Percentiles rank a stretch among this genome's conserved stretches.
These are phyloP conservation scores for Moniliella sp. DNA, from an alignment of 1,284 basidiomycete genomes.

Conservation along the genomic window DNA sequence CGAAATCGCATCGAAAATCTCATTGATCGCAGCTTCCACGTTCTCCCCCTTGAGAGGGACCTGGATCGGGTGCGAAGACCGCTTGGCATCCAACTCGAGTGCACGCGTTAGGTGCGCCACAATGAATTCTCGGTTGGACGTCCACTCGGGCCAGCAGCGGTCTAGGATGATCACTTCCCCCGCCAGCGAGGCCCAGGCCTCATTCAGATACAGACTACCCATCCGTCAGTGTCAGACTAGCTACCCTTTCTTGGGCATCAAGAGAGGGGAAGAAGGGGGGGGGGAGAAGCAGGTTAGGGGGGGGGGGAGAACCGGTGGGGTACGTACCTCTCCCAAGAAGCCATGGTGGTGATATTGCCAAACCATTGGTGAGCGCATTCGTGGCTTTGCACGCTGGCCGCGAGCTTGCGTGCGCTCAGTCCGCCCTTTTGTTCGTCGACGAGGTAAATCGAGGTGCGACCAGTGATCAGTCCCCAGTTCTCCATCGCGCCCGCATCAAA, in stretches of 20 bases:
- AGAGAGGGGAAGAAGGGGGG: too few relatives aligned
- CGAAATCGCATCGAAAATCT: constrained; percentile 29
- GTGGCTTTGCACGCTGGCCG: constrained; percentile 59
- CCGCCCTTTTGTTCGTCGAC: constrained; percentile 59
- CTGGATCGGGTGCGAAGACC: constrained; percentile 84
- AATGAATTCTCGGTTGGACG: constrained; percentile 40
- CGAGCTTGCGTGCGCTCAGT: constrained; percentile 53
- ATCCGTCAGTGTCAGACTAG: not conserved
- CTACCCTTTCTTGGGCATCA: too few relatives aligned
- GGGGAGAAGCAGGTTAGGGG: too few relatives aligned
- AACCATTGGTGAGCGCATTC: constrained; percentile 46
- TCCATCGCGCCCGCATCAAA: constrained; percentile 89
- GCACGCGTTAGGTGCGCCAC: constrained; percentile 42
- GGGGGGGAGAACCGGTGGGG: too few relatives aligned
- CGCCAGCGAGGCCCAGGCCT: constrained; percentile 62
- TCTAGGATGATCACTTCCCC: constrained; percentile 63
- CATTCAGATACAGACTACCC: constrained; percentile 39
- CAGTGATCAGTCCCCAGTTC: constrained; percentile 70
- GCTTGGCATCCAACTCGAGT: constrained; percentile 60
- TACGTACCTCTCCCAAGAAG: too few relatives aligned
- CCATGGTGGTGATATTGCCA: constrained; percentile 74
- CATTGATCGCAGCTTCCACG: constrained; percentile 28
- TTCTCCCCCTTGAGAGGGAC: constrained; percentile 41
- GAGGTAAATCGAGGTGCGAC: constrained; percentile 60
- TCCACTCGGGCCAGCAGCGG: constrained; percentile 40